These are phyloP conservation scores for Fusarium chuoi DNA, from an alignment of 2,329 filamentous ascomycete genomes.

Conservation along the genomic window DNA sequence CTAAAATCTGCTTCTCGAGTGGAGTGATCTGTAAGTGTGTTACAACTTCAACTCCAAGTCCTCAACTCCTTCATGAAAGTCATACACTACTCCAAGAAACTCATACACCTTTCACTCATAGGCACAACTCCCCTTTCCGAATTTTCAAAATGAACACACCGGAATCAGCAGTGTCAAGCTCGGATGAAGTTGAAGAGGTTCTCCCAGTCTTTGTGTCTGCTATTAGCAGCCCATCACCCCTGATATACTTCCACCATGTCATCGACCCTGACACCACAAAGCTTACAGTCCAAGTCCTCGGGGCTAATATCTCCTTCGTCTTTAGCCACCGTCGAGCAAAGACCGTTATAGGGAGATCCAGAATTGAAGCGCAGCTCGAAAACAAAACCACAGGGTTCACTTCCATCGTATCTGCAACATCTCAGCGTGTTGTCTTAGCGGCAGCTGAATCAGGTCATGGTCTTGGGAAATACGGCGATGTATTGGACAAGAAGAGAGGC, in stretches of 20 bases:
- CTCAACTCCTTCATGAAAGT: neutral
- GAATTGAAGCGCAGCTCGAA: conserved; percentile 27
- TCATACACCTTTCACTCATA: conserved; percentile 6
- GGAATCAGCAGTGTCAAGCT: conserved; percentile 10
- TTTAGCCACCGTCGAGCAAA: conserved; percentile 45
- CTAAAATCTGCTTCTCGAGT: neutral
- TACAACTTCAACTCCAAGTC: neutral
- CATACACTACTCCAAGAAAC: neutral
- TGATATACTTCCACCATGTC: conserved; percentile 49
- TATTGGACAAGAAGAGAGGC: conserved; percentile 38
- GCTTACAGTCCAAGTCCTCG: conserved; percentile 47
- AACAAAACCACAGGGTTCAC: conserved; percentile 50
- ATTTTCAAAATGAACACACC: neutral
- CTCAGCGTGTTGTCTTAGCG: conserved; percentile 43
- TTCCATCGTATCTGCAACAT: conserved; percentile 28
- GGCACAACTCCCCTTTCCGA: neutral
- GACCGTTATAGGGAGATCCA: neutral
- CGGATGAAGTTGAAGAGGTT: neutral
- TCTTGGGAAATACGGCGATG: conserved; percentile 42
- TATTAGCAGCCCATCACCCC: conserved; percentile 24
- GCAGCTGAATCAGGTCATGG: conserved; percentile 52
- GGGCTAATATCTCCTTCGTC: conserved; percentile 45
- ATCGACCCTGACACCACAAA: conserved; percentile 39
- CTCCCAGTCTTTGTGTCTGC: conserved; percentile 37
- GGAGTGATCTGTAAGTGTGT: conserved; percentile 5